Conservation (phyloP, 164 flowering plant genomes). For the Sextonia rubra region DNA sequence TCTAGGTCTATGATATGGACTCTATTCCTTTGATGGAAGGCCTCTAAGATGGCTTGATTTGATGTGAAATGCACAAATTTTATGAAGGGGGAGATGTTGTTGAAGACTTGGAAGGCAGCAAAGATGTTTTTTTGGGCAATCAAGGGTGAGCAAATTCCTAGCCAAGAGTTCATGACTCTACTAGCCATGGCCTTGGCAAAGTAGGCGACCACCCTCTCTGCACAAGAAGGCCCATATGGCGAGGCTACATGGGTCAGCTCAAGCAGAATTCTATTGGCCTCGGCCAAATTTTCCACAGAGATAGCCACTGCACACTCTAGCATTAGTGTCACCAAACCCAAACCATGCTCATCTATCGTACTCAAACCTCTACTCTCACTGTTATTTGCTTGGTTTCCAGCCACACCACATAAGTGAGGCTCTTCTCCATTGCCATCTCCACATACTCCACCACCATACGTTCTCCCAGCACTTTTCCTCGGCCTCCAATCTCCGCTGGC, state of each 20-base stretch:
- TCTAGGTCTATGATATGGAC: conserved; percentile 76
- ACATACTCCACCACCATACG: conserved; percentile 2
- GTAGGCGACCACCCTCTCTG: conserved; percentile 65
- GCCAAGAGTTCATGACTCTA: conserved; percentile 67
- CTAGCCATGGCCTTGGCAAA: conserved; percentile 64
- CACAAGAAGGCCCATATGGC: conserved; percentile 60
- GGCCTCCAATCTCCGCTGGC: conserved; percentile 25
- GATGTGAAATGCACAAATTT: conserved; percentile 80
- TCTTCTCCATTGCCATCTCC: background rate
- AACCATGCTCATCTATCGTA: conserved; percentile 31
- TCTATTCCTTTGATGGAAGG: conserved; percentile 43
- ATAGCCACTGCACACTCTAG: conserved; percentile 71
- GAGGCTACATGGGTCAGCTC: conserved; percentile 66
- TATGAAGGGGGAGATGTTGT: conserved; percentile 59
- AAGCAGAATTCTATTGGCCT: conserved; percentile 60
- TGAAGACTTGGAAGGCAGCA: conserved; percentile 50
- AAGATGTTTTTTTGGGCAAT: conserved; percentile 38
- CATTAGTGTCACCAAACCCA: conserved; percentile 42
- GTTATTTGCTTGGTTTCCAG: background rate
- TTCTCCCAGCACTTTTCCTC: conserved; percentile 20
- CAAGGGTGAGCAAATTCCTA: conserved; percentile 57
- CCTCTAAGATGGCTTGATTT: conserved; percentile 75
- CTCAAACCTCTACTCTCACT: conserved; percentile 12
- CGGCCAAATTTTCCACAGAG: conserved; percentile 58
- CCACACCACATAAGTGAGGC: conserved; percentile 15